Evolutionary conservation across 202 grass and related monocot genomes (phyloP).

Genomic region (Elaeis oleifera): DNA sequence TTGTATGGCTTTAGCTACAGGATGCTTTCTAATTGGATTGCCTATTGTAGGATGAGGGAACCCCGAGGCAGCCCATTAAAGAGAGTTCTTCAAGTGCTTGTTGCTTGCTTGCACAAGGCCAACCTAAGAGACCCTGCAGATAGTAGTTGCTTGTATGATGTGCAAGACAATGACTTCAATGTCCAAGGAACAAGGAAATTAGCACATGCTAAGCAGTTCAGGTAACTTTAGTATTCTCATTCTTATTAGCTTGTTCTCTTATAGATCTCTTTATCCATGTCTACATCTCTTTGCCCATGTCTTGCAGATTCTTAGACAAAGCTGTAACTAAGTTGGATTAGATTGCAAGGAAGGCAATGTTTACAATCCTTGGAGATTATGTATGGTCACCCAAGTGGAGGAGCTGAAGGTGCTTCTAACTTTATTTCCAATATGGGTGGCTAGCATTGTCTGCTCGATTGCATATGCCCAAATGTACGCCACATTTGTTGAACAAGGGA

Average conservation of each 20-base stretch:
- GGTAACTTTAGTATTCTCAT: background rate
- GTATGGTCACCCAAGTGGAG: constrained; percentile 15
- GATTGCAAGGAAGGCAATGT: background rate
- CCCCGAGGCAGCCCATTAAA: background rate
- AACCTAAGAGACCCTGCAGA: background rate
- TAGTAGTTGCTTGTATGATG: constrained; percentile 1
- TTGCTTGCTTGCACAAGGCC: background rate
- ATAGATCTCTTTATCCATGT: background rate
- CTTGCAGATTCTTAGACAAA: constrained; percentile 18
- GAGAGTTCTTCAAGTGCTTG: constrained; percentile 2
- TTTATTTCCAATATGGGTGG: constrained; percentile 12
- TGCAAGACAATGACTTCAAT: too few species aligned
- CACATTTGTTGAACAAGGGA: constrained; percentile 12
- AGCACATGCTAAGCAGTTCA: too few species aligned
- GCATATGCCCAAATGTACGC: constrained; percentile 5
- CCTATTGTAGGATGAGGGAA: background rate
- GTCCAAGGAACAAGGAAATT: too few species aligned
- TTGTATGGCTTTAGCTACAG: constrained; percentile 3
- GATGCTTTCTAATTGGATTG: background rate
- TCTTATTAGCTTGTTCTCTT: background rate
- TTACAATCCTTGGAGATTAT: constrained; percentile 10
- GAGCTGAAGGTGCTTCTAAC: constrained; percentile 11
- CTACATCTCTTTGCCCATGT: background rate
- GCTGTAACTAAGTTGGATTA: background rate
- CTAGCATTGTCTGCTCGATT: background rate